Base-by-base conservation (phyloP, 305 asterid species). In the Fraxinus baroniana region DNA sequence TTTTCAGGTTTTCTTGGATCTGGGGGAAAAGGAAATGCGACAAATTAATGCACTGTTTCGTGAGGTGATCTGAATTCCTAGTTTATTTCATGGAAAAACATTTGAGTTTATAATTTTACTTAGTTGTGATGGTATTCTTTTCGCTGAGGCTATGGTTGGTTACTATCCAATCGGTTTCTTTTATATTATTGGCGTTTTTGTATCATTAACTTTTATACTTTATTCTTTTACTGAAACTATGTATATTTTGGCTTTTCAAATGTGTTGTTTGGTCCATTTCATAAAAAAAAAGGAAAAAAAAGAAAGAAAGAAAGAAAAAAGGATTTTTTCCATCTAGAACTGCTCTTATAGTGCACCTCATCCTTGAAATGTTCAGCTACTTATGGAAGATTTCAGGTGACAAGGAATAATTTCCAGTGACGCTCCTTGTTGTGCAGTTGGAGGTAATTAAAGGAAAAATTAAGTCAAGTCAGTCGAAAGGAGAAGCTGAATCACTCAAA, bases 1-100 rank as follows among this genome's bases (percentile, higher is more conserved):
- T 80, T 84, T 80, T 41, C 91, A 96, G 98, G 95, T 96, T 80
- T 96, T 96, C 94, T 86, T 96, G 90, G 95, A 94, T 79, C 77
- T 96, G 88, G 94, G 87, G 79, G 97, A 96, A 79, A 85, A 81
- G 88, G 95, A 96, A 79, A 91, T 96, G 97, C 92, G 85, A 85
- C 90, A 89, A 80, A 89, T 93, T 79, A 94, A 92, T 87, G 95
- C 93, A 57, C 87, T 96, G 52, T 93, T 94, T 78, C 88, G 90
- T 36, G 98, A 96, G 99, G 99, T 95, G 83, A 86, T 78, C 36
- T 71, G 77, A 85, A 49, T 84, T 81, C 79, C 12, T 73, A 20
- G 76, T 79, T 20, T 80, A 33, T 60, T 52, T 46, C 36, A 60
- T 79, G 22, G 49, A 72, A 32, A 68, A 35, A 35, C 77, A 32